Evolutionary conservation across 345 rosid genomes (phyloP), one percentile per base, ranked within the genome.

Genomic region (Lepidium sativum): DNA sequence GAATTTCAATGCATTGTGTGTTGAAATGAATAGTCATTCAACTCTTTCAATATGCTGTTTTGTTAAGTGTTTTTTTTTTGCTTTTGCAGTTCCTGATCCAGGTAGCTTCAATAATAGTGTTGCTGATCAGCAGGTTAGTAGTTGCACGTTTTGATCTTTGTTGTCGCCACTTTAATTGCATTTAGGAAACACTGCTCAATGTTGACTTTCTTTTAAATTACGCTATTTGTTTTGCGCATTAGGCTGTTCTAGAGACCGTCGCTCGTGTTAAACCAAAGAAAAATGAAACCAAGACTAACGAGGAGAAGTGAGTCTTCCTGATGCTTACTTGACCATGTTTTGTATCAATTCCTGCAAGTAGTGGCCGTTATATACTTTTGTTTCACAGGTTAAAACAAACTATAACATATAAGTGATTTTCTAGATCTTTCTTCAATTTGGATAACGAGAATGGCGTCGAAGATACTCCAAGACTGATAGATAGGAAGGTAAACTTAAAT

Each of bases 221-320:
- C 49, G 29, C 17, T 42, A 14, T 53, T 44, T 53, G 5, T 54
- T 39, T 10, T 70, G 56, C 27, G 70, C 44, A 15, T 65, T 83
- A 87, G 98, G 97, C 98, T 70, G 96, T 86, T 73, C 60, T 92
- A 82, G 97, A 89, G 80, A 89, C 91, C 45, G 97, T 89, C 17
- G 95, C 95, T 35, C 88, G 97, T 54, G 86, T 86, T 31, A 86
- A 71, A 79, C 45, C 88, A 14, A 89, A 89, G 85, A 89, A 89
- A 83, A 89, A 89, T 76, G 95, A 89, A 48, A 84, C 91, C 40
- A 72, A 89, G 62, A 82, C 73, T 59, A 86, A 84, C 79, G 95
- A 76, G 59, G 98, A 87, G 59, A 87, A 87, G 98, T 92, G 81
- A 73, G 84, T 78, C 54, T 56, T 67, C 42, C 8, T 74, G 59